phyloP scores from a whole-genome alignment of 768 basidiomycete genomes.

The Boletus rubropictus region DNA sequence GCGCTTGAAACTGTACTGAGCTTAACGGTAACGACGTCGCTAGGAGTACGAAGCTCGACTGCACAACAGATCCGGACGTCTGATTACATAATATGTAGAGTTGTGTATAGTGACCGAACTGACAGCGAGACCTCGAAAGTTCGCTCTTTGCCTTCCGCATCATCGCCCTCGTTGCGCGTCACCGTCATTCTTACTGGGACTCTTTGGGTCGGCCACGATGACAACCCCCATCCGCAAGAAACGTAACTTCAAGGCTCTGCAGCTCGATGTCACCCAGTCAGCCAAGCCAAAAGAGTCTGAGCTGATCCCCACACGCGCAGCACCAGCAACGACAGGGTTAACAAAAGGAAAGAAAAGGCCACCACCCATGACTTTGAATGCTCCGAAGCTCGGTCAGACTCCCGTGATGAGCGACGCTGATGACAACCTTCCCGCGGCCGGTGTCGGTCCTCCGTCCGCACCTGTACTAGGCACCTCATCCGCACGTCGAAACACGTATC shows the following conservation, averaged over 20 bases:
- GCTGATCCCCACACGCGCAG: slow-evolving; percentile 44
- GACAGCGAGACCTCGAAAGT: slow-evolving; percentile 1
- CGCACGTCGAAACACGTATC: slow-evolving; percentile 64
- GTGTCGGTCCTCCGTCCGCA: slow-evolving; percentile 46
- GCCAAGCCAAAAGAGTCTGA: slow-evolving; percentile 36
- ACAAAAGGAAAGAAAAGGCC: slow-evolving; percentile 63
- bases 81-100: slow-evolving; percentile 20
- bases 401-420: slow-evolving; percentile 30
- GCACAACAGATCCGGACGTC: neutral
- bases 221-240: slow-evolving; percentile 77
- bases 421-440: slow-evolving; percentile 44
- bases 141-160: slow-evolving; percentile 16
- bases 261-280: slow-evolving; percentile 55
- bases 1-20: too few relatives aligned
- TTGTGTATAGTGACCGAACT: slow-evolving; percentile 1
- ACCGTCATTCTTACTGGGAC: slow-evolving; percentile 5
- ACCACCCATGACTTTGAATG: slow-evolving; percentile 77
- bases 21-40: neutral
- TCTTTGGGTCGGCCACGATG: slow-evolving; percentile 25
- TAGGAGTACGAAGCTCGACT: neutral
- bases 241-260: slow-evolving; percentile 84
- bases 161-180: slow-evolving; percentile 2
- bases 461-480: slow-evolving; percentile 47
- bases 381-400: slow-evolving; percentile 52
- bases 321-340: slow-evolving; percentile 34